Evolutionary conservation across 2,329 filamentous ascomycete species (phyloP), one percentile per base, ranked within the genome.

Genomic region (Aspergillus sp.): DNA sequence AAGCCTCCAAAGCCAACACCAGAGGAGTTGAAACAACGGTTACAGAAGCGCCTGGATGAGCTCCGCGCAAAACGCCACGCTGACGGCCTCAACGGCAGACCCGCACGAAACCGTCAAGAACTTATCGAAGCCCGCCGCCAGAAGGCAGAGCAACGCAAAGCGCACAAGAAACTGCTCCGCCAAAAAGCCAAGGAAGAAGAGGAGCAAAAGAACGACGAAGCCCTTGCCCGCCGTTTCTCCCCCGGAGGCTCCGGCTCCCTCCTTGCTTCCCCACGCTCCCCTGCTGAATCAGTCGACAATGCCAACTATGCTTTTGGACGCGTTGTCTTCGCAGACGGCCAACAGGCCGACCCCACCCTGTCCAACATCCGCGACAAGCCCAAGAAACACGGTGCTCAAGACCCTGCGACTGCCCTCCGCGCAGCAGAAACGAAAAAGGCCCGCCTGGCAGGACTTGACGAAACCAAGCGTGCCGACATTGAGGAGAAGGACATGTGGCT

Each of bases 401-500:
- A 98, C 67, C 77, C 88, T 42, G 88, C 88, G 64, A 88, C 88
- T 1, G 89, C 90, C 5, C 81, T 98, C n/a, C 79, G 86, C 59
- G 88, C 87, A 45, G 83, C 88, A 1, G 85, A 96, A 70, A 87
- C 88, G 62, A 91, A 95, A 70, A 86, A 90, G 72, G 83, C 85
- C 60, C 85, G 90, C 23, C 73, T 97, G 25, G 79, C 83, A 41
- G 79, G 75, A 23, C 80, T 95, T 61, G 86, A 91, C 59, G 81
- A 85, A 1, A 80, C 82, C 56, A 95, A 95, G 73, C 85, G 86
- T 48, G 84, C 84, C 52, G 88, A 95, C 50, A 85, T 97, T 41
- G 83, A 90, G 51, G 88, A 96, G 69, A 97, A 97, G 75, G 91
- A 98, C 61, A 76, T 84, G 49, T 98, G 93, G 93, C 76, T 96